phyloP scores from a whole-genome alignment of 139 green algal species.

The Chlamydomonas urium region DNA sequence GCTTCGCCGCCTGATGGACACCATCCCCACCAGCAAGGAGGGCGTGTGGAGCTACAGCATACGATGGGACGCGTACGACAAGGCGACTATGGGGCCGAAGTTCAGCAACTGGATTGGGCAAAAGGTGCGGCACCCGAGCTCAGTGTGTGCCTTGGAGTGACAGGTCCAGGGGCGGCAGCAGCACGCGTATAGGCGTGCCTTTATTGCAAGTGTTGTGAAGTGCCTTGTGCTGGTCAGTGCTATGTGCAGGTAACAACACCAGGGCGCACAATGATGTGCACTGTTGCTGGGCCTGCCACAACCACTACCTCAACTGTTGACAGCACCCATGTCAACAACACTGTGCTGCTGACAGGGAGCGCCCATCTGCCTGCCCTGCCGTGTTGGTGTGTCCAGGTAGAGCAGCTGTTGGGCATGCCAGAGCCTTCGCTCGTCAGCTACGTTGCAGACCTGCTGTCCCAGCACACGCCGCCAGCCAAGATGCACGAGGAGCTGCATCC shows the following conservation, averaged over 20 bases:
- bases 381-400: no score
- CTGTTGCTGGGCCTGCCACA: no score
- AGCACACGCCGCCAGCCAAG: conserved; percentile 16
- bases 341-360: no score
- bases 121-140: conserved; percentile 6
- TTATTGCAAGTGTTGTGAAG: no score
- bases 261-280: no score
- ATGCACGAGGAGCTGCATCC: conserved; percentile 64
- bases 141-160: no score
- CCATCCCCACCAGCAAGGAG: conserved; percentile 67
- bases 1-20: conserved; percentile 57
- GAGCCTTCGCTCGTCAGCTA: conserved; percentile 64
- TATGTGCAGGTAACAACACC: no score
- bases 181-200: no score
- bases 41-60: conserved; percentile 69
- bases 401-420: conserved; percentile 59
- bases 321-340: no score
- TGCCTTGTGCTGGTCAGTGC: no score
- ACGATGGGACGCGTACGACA: conserved; percentile 72
- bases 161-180: neutral
- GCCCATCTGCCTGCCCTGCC: no score
- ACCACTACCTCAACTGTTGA: no score
- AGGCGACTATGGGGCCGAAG: conserved; percentile 39
- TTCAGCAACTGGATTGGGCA: conserved; percentile 22
- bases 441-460: conserved; percentile 53